These are phyloP conservation scores for Cladophialophora carrionii DNA, from an alignment of 2,329 filamentous ascomycete species.

Conservation along the genomic window DNA sequence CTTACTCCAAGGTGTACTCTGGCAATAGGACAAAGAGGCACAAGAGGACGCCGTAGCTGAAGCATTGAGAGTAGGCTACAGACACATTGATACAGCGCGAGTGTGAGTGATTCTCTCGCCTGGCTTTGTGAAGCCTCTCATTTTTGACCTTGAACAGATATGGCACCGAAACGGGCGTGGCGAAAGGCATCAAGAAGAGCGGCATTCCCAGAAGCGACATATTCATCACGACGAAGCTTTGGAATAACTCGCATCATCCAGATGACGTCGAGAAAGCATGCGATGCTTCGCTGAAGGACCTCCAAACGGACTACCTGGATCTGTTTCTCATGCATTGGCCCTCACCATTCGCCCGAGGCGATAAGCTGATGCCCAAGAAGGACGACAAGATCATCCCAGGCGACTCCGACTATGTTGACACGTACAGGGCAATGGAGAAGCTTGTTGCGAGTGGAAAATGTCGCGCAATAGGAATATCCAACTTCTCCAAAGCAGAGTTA, in stretches of 20 bases:
- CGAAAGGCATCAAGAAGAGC: constrained; percentile 64
- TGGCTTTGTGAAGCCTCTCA: not conserved
- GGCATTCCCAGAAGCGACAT: constrained; percentile 66
- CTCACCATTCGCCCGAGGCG: constrained; percentile 56
- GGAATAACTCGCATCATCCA: constrained; percentile 65
- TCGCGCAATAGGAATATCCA: constrained; percentile 58
- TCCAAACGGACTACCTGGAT: constrained; percentile 69
- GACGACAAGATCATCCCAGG: constrained; percentile 49
- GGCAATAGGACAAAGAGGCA: constrained; percentile 49
- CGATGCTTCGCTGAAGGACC: constrained; percentile 63
- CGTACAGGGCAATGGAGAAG: constrained; percentile 57
- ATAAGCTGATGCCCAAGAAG: constrained; percentile 53
- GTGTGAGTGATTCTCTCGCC: constrained; percentile 42
- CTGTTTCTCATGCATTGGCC: constrained; percentile 72
- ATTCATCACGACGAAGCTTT: constrained; percentile 70
- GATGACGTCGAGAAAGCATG: constrained; percentile 66
- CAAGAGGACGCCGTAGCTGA: constrained; percentile 55
- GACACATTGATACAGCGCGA: constrained; percentile 49
- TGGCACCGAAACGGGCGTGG: constrained; percentile 68
- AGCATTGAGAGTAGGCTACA: constrained; percentile 45
- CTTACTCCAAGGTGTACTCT: not conserved
- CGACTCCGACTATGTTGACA: constrained; percentile 55
- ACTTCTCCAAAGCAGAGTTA: constrained; percentile 56
- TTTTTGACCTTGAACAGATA: constrained; percentile 48
- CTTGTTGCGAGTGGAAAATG: constrained; percentile 49